Evolutionary conservation across 176 grass and related monocot species (phyloP).

Genomic region (Areca catechu): DNA sequence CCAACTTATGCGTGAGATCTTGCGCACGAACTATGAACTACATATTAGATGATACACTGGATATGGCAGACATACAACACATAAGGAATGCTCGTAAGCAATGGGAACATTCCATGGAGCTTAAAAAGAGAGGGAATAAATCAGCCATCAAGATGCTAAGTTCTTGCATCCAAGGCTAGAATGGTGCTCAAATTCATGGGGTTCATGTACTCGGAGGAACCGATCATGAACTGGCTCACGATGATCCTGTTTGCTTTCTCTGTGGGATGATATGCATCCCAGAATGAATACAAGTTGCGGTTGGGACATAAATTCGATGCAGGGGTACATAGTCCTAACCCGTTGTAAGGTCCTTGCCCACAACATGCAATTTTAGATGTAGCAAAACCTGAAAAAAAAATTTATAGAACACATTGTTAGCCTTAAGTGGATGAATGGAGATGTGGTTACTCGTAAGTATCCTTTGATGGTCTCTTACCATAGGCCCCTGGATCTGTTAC

Average conservation of each 20-base stretch:
- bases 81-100: too few species aligned
- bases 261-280: constrained; percentile 80
- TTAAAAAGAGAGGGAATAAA: too few species aligned
- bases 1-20: too few species aligned
- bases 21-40: too few species aligned
- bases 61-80: too few species aligned
- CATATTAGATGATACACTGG: too few species aligned
- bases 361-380: constrained; percentile 86
- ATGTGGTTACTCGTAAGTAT: not conserved
- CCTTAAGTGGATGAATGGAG: not conserved
- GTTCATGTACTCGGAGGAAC: constrained; percentile 66
- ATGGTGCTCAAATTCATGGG: constrained; percentile 98
- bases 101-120: too few species aligned
- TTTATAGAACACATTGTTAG: not conserved
- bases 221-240: constrained; percentile 70
- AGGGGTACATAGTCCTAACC: constrained; percentile 62
- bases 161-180: constrained; percentile 50
- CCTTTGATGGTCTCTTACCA: constrained; percentile 28
- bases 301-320: constrained; percentile 74
- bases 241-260: constrained; percentile 89
- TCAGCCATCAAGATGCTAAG: too few species aligned
- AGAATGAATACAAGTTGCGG: constrained; percentile 65
- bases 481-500: constrained; percentile 60
- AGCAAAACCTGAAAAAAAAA: constrained; percentile 37
- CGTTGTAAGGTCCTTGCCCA: constrained; percentile 89